Percentiles rank a stretch among this genome's conserved stretches.
phyloP scores from a whole-genome alignment of 176 grass and related monocot species.

The Dendrocalamus sinicus region DNA sequence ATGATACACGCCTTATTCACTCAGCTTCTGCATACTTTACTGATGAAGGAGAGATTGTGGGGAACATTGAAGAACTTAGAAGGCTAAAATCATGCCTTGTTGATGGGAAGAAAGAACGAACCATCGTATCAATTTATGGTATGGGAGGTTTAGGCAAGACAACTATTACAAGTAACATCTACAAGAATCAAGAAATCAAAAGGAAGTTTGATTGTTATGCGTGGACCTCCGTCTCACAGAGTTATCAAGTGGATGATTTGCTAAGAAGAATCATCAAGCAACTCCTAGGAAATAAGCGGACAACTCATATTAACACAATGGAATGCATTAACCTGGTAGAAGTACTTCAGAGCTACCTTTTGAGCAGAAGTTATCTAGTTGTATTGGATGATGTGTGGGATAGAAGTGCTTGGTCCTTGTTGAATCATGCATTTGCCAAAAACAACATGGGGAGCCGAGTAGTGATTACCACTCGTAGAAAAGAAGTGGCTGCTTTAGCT shows the following conservation, averaged over 20 bases:
- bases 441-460: conserved; percentile 38
- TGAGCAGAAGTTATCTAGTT: conserved; percentile 31
- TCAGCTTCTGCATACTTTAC: conserved; percentile 14
- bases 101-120: conserved; percentile 20
- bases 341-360: conserved; percentile 2
- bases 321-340: background rate
- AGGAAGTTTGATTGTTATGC: conserved; percentile 22
- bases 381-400: conserved; percentile 47
- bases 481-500: conserved; percentile 31
- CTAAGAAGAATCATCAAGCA: conserved; percentile 30
- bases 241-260: conserved; percentile 28
- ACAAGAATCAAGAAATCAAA: conserved; percentile 22
- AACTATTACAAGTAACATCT: conserved; percentile 24
- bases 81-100: conserved; percentile 14
- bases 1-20: background rate
- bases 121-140: conserved; percentile 37
- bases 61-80: conserved; percentile 10
- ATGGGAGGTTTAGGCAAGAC: conserved; percentile 61
- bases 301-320: conserved; percentile 3
- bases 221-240: conserved; percentile 40
- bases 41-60: conserved; percentile 34
- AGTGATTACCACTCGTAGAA: conserved; percentile 37
- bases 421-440: conserved; percentile 21
- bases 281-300: conserved; percentile 9
- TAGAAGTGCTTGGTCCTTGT: background rate